Evolutionary conservation across 306 rosid species (phyloP).

Genomic region (Trifolium pratense): DNA sequence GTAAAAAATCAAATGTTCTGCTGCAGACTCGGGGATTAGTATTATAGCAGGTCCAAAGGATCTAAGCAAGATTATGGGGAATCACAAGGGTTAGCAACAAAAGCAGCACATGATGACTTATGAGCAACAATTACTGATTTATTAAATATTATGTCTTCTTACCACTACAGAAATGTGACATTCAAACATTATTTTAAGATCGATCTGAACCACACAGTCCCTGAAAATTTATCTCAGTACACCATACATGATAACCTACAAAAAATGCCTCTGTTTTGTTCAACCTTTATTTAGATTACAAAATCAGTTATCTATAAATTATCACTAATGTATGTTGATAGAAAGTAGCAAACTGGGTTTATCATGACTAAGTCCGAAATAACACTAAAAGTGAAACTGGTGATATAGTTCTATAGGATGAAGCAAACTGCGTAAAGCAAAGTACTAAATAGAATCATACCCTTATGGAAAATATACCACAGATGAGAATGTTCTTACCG

Average conservation of each 20-base stretch:
- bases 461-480: constrained; percentile 52
- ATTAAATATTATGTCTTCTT: constrained; percentile 32
- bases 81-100: not conserved
- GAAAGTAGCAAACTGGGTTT: constrained; percentile 36
- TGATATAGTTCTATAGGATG: constrained; percentile 31
- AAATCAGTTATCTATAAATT: constrained; percentile 25
- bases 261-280: constrained; percentile 30
- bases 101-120: no score
- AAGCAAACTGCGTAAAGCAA: constrained; percentile 53
- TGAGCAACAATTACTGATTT: not conserved
- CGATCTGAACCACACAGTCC: constrained; percentile 9
- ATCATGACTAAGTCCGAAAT: constrained; percentile 37
- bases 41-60: not conserved
- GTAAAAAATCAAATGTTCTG: not conserved
- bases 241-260: constrained; percentile 35
- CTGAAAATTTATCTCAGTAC: constrained; percentile 28
- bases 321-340: constrained; percentile 34
- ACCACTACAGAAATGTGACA: constrained; percentile 22
- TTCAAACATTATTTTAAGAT: constrained; percentile 22
- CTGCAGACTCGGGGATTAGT: not conserved
- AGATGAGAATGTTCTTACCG: constrained; percentile 71
- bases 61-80: not conserved
- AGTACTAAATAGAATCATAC: constrained; percentile 42
- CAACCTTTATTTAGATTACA: constrained; percentile 26
- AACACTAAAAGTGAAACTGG: constrained; percentile 30